phyloP scores from a whole-genome alignment of 2,329 filamentous ascomycete species.

The Lasiodiplodia hormozganensis region DNA sequence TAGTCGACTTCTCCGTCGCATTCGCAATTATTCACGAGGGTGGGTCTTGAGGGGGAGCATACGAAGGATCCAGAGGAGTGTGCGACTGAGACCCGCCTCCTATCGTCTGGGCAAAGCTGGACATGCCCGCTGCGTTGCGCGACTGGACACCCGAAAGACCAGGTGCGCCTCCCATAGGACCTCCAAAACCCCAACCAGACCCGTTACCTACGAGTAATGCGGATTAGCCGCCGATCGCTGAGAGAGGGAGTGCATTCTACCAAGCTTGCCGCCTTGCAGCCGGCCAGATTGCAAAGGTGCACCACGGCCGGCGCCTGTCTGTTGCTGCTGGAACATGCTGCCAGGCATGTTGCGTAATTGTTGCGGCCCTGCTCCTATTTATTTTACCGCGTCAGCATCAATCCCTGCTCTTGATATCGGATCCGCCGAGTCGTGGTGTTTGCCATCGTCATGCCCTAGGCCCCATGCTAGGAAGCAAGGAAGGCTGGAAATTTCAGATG shows the following conservation, averaged over 20 bases:
- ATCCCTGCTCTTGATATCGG: constrained; percentile 3
- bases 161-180: constrained; percentile 60
- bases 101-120: constrained; percentile 64
- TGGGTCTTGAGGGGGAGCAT: constrained; percentile 46
- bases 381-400: not conserved
- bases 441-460: not conserved
- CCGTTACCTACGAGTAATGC: constrained; percentile 53
- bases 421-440: not conserved
- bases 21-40: not conserved
- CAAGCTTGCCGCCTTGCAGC: constrained; percentile 62
- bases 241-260: constrained; percentile 39
- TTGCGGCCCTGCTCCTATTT: constrained; percentile 57
- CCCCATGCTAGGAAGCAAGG: not conserved
- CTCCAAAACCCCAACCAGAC: constrained; percentile 65
- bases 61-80: constrained; percentile 64
- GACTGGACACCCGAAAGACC: constrained; percentile 59
- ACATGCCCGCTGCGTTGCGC: constrained; percentile 57
- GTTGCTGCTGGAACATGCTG: constrained; percentile 59
- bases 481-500: not conserved
- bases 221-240: constrained; percentile 2
- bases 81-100: constrained; percentile 58
- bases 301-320: constrained; percentile 56
- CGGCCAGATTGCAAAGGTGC: constrained; percentile 56
- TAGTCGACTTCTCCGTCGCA: not conserved
- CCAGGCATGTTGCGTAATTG: constrained; percentile 60